Percentiles rank a stretch among this genome's conserved stretches.
phyloP scores from a whole-genome alignment of 1,139 yeast genomes.

The Debaryomycetaceae sp. region DNA sequence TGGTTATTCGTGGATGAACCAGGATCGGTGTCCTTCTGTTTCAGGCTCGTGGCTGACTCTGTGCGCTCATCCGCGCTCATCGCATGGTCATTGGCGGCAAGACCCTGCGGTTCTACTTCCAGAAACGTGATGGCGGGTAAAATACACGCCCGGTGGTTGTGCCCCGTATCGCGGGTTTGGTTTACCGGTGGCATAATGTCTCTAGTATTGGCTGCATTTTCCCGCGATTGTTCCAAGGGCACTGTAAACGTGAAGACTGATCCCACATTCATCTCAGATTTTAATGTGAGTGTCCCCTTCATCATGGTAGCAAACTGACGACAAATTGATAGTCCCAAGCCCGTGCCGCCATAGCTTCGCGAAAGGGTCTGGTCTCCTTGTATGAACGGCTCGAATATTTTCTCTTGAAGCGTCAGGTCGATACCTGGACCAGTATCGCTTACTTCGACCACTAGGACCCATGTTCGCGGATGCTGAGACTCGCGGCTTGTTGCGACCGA shows the following conservation, averaged over 20 bases:
- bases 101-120: too few relatives aligned
- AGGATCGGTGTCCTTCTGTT: background rate
- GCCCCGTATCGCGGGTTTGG: too few relatives aligned
- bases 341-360: constrained; percentile 90
- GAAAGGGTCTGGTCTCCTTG: constrained; percentile 95
- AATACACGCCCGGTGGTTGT: too few relatives aligned
- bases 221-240: constrained; percentile 55
- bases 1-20: background rate
- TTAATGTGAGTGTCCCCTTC: constrained; percentile 68
- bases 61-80: background rate
- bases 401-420: constrained; percentile 63
- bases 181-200: background rate
- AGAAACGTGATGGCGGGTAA: too few relatives aligned
- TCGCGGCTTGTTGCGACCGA: constrained; percentile 25
- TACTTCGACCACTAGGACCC: constrained; percentile 67
- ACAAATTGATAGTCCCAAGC: constrained; percentile 87
- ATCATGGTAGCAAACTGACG: constrained; percentile 82
- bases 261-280: constrained; percentile 65
- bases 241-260: constrained; percentile 71
- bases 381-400: constrained; percentile 88
- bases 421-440: constrained; percentile 92
- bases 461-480: constrained; percentile 31
- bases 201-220: constrained; percentile 20
- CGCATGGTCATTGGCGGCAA: too few relatives aligned
- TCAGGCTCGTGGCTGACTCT: constrained; percentile 1